Evolutionary conservation across 2,329 filamentous ascomycete species (phyloP).

Genomic region (Aspergillus sp.): DNA sequence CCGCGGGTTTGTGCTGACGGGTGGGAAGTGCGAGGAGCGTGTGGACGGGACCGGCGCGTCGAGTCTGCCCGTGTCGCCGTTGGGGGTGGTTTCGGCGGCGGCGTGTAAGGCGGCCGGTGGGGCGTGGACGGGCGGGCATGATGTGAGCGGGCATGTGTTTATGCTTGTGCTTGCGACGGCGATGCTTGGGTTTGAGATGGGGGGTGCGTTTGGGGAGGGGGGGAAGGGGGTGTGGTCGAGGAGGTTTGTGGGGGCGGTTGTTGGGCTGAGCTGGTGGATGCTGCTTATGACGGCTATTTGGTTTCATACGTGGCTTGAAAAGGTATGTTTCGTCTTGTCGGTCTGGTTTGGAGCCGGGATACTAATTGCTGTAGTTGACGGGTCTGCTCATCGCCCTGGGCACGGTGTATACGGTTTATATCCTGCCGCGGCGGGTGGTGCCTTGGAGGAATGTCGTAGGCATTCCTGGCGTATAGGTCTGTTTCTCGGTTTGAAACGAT

Average conservation of each 20-base stretch:
- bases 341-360: constrained; percentile 8
- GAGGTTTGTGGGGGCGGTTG: constrained; percentile 56
- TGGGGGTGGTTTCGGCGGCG: constrained; percentile 58
- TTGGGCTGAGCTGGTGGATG: constrained; percentile 85
- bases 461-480: constrained; percentile 34
- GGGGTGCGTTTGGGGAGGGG: constrained; percentile 40
- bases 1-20: constrained; percentile 81
- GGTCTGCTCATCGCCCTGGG: constrained; percentile 49
- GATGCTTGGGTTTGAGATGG: constrained; percentile 72
- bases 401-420: constrained; percentile 51
- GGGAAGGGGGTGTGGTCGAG: background rate
- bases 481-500: background rate
- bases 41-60: constrained; percentile 23
- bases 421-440: constrained; percentile 46
- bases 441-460: constrained; percentile 48
- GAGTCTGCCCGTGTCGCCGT: constrained; percentile 41
- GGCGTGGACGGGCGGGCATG: constrained; percentile 86
- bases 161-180: constrained; percentile 80
- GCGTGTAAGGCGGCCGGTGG: constrained; percentile 83
- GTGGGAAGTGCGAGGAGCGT: constrained; percentile 72
- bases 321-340: constrained; percentile 55
- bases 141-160: constrained; percentile 95
- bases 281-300: constrained; percentile 96
- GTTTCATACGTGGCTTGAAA: constrained; percentile 99
- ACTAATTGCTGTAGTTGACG: constrained; percentile 39